Percentiles rank a stretch among this genome's conserved stretches.
These are phyloP conservation scores for Gossypium anomalum DNA, from an alignment of 345 rosid genomes.

Conservation along the genomic window DNA sequence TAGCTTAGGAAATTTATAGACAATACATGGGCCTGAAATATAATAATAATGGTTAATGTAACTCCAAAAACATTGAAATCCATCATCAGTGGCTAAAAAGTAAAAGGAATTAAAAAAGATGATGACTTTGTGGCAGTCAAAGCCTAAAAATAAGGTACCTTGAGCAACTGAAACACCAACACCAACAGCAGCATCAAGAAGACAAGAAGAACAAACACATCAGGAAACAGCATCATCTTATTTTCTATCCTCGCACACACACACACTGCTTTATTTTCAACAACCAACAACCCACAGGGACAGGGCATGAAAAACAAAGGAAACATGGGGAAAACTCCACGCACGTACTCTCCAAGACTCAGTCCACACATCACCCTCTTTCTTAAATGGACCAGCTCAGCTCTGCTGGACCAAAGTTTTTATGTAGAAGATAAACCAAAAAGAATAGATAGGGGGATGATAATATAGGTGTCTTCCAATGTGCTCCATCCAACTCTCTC, in stretches of 20 bases:
- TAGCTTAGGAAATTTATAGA: constrained; percentile 1
- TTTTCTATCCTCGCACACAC: constrained; percentile 5
- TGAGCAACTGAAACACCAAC: constrained; percentile 20
- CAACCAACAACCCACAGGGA: constrained; percentile 2
- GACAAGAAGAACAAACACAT: constrained; percentile 8
- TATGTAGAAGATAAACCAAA: constrained; percentile 13
- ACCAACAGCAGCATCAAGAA: constrained; percentile 14
- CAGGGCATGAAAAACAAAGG: constrained; percentile 6
- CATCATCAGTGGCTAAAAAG: not conserved
- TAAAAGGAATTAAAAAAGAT: not conserved
- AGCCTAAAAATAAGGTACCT: constrained; percentile 28
- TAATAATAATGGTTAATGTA: constrained; percentile 8
- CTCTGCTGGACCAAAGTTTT: constrained; percentile 44
- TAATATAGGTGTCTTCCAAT: constrained; percentile 29
- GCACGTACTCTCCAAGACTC: constrained; percentile 7
- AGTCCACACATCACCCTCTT: constrained; percentile 18
- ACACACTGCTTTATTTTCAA: constrained; percentile 9
- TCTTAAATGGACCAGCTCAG: constrained; percentile 50
- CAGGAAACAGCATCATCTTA: constrained; percentile 33
- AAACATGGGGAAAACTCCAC: constrained; percentile 28
- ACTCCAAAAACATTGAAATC: not conserved
- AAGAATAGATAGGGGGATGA: not conserved
- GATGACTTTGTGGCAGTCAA: not conserved
- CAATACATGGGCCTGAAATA: not conserved
- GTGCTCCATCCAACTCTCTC: constrained; percentile 42